Percentiles rank a stretch among this genome's conserved stretches.
Evolutionary conservation across 345 rosid genomes (phyloP).

Genomic region (Dovyalis caffra): DNA sequence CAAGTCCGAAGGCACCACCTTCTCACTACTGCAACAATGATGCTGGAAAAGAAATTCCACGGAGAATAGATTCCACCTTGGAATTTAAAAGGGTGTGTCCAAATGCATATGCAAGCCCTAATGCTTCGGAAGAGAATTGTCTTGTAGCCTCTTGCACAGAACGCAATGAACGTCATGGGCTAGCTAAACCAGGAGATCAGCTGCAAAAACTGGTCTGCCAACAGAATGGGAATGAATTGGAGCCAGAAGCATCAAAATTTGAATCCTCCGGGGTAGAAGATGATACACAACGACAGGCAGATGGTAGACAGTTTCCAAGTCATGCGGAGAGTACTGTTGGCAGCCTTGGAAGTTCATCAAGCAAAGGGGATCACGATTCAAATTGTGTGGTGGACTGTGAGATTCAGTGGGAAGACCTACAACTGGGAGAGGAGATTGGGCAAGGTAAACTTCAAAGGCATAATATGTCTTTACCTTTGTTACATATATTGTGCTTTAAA

Average conservation of each 20-base stretch:
- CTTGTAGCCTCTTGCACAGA: conserved; percentile 27
- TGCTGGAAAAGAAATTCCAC: conserved; percentile 21
- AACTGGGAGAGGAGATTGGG: conserved; percentile 71
- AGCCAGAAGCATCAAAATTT: conserved; percentile 28
- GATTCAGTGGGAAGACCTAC: conserved; percentile 75
- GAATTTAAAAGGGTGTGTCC: conserved; percentile 16
- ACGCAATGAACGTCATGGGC: conserved; percentile 23
- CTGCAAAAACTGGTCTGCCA: conserved; percentile 24
- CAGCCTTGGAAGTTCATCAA: conserved; percentile 47
- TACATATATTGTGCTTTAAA: neutral
- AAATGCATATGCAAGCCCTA: conserved; percentile 21
- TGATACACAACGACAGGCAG: conserved; percentile 32
- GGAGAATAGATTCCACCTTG: conserved; percentile 20
- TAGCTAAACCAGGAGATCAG: conserved; percentile 28
- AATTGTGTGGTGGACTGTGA: conserved; percentile 42
- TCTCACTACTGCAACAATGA: conserved; percentile 15
- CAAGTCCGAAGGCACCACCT: conserved; percentile 29
- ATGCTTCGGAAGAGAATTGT: conserved; percentile 31
- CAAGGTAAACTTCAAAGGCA: conserved; percentile 49
- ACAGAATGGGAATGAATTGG: conserved; percentile 33
- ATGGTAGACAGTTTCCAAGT: conserved; percentile 31
- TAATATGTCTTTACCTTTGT: neutral
- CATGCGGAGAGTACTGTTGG: conserved; percentile 33
- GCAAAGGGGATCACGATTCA: conserved; percentile 45
- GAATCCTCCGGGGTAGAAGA: conserved; percentile 37